A percentile compares a stretch with the other conserved stretches of the same genome.
Evolutionary conservation across 1,139 yeast genomes (phyloP).

Genomic region (Debaryomyces subglobosus): DNA sequence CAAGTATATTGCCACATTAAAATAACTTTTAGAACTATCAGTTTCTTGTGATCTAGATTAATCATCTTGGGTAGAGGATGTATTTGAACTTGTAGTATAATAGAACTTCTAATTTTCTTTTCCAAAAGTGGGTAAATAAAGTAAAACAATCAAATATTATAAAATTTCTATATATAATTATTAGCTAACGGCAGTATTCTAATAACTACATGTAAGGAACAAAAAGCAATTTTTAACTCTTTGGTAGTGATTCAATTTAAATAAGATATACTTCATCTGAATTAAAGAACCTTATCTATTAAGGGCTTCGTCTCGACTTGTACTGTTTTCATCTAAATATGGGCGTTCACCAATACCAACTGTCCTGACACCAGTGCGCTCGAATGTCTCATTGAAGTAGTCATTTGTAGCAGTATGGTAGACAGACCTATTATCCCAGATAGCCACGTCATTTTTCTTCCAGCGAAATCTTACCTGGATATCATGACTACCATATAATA

Average conservation of each 20-base stretch:
- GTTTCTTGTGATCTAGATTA: no score
- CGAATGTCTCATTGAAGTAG: constrained; percentile 18
- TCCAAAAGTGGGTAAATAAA: no score
- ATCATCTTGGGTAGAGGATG: no score
- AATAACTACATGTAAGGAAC: no score
- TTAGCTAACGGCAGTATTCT: no score
- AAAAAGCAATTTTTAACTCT: no score
- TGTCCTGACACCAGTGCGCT: constrained; percentile 13
- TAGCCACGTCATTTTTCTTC: constrained; percentile 48
- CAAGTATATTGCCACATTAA: no score
- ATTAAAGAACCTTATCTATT: background rate
- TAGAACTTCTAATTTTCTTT: no score
- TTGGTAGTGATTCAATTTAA: background rate
- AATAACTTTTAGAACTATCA: no score
- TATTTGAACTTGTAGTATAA: no score
- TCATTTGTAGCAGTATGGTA: constrained; percentile 50
- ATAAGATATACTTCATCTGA: background rate
- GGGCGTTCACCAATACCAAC: constrained; percentile 15
- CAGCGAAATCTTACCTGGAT: constrained; percentile 53
- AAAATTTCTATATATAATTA: no score
- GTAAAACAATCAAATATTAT: no score
- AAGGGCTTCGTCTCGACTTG: constrained; percentile 10
- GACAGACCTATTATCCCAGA: constrained; percentile 54
- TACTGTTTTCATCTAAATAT: constrained; percentile 9
- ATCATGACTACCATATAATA: constrained; percentile 27